phyloP scores from a whole-genome alignment of 306 rosid species.

The Spatholobus suberectus region DNA sequence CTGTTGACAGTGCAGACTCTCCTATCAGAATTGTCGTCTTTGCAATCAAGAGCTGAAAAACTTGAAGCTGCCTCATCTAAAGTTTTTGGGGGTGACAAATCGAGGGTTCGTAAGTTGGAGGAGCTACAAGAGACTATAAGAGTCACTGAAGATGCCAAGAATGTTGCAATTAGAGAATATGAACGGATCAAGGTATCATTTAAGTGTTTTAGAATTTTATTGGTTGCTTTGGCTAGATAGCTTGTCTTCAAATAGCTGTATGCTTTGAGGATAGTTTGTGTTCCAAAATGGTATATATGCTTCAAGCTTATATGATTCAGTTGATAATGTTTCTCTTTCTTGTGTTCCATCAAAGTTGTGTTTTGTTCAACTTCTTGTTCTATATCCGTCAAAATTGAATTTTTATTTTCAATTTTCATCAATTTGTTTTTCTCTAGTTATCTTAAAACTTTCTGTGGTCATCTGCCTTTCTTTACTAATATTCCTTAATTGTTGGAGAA shows the following conservation, averaged over 20 bases:
- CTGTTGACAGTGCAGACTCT: slow-evolving; percentile 93
- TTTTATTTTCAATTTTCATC: not conserved
- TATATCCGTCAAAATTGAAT: not conserved
- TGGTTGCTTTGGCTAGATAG: slow-evolving; percentile 11
- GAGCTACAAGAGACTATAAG: slow-evolving; percentile 84
- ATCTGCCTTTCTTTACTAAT: not conserved
- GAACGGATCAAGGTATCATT: slow-evolving; percentile 83
- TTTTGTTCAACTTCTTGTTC: not conserved
- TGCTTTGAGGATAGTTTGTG: not conserved
- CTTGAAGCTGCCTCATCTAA: slow-evolving; percentile 92
- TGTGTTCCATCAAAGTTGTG: slow-evolving; percentile 25
- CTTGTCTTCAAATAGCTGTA: not conserved
- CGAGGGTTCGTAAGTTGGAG: slow-evolving; percentile 77
- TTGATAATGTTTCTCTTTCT: slow-evolving; percentile 16
- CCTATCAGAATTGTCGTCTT: slow-evolving; percentile 73
- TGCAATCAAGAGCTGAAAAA: slow-evolving; percentile 83
- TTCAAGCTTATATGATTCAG: not conserved
- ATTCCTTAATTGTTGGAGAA: not conserved
- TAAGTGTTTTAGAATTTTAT: not conserved
- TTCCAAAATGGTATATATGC: slow-evolving; percentile 14
- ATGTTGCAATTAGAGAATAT: slow-evolving; percentile 81
- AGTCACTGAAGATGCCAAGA: slow-evolving; percentile 87
- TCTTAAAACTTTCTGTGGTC: not conserved
- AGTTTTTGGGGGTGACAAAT: slow-evolving; percentile 87
- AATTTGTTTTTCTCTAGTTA: not conserved